Conservation (phyloP, 768 basidiomycete species). For the Imleria badia region DNA sequence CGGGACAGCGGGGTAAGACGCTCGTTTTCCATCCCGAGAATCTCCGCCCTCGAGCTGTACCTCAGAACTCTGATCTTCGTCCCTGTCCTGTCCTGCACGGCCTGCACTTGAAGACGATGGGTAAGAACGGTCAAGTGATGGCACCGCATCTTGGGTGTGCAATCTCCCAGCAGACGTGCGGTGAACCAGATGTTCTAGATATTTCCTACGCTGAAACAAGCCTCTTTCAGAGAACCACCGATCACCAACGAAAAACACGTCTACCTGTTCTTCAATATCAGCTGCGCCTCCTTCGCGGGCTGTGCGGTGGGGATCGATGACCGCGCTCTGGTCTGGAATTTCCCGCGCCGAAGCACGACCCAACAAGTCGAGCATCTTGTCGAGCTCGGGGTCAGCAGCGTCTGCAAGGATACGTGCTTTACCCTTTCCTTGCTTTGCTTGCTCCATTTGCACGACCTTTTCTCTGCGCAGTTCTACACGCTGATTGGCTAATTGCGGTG, state of each 20-base stretch:
- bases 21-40: constrained; percentile 19
- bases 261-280: constrained; percentile 65
- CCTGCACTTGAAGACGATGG: constrained; percentile 25
- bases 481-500: constrained; percentile 90
- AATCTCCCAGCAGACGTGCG: constrained; percentile 76
- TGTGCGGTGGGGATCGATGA: constrained; percentile 62
- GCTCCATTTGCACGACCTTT: constrained; percentile 73
- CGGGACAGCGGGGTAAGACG: constrained; percentile 19
- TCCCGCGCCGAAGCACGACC: constrained; percentile 69
- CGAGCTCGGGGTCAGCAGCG: constrained; percentile 48
- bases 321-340: constrained; percentile 67
- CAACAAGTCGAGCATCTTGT: constrained; percentile 68
- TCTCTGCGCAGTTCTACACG: constrained; percentile 82
- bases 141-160: constrained; percentile 75
- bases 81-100: not conserved
- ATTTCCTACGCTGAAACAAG: constrained; percentile 58
- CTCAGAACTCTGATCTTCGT: not conserved
- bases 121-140: constrained; percentile 32
- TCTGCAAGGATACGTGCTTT: constrained; percentile 44
- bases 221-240: constrained; percentile 6
- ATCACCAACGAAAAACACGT: constrained; percentile 7
- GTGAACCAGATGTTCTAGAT: constrained; percentile 70
- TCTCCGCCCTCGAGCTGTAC: not conserved
- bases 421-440: constrained; percentile 54
- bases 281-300: constrained; percentile 50